Base-by-base conservation (phyloP, 306 rosid species). In the Geum urbanum region DNA sequence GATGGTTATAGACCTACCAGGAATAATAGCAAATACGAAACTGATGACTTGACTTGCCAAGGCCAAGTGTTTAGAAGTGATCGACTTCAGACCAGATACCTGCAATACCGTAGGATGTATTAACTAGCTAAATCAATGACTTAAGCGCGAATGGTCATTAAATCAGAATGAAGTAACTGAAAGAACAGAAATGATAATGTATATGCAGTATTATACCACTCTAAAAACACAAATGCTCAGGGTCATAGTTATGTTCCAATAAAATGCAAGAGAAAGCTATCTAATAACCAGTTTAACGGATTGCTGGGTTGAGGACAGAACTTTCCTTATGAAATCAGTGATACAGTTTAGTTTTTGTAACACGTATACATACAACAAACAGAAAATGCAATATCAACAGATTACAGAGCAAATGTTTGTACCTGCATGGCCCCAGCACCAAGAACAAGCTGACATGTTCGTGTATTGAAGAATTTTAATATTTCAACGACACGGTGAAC, bases 381-480 rank as follows among this genome's bases (percentile, higher is more conserved):
- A 13, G 18, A 22, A 53, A 7, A 35, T 9, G 59, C 58, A 67
- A 56, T 12, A 71, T 70, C 62, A 58, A 71, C 72, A 8, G 19
- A 58, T 10, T 3, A 61, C 24, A 53, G 40, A 27, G 15, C 65
- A 60, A 61, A 64, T 67, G 61, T 71, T 48, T 70, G 67, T 85
- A 95, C 99, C 99, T 95, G 99, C 99, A 95, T 95, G 59, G 99
- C 99, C 68, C 97, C 97, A 55, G 99, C 99, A 67, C 99, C 99
- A 63, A 95, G 97, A 76, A 95, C 99, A 83, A 95, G 97, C 70
- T 95, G 99, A 74, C 99, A 95, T 9, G 99, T 91, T 80, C 99
- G 82, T 55, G 99, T 95, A 85, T 95, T 95, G 87, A 91, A 95
- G 84, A 87, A 87, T 82, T 95, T 95, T 80, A 95, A 82, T 63